Percentiles rank a stretch among this genome's conserved stretches.
These are phyloP conservation scores for Ophiorrhiza pumila DNA, from an alignment of 257 asterid species.

Conservation along the genomic window DNA sequence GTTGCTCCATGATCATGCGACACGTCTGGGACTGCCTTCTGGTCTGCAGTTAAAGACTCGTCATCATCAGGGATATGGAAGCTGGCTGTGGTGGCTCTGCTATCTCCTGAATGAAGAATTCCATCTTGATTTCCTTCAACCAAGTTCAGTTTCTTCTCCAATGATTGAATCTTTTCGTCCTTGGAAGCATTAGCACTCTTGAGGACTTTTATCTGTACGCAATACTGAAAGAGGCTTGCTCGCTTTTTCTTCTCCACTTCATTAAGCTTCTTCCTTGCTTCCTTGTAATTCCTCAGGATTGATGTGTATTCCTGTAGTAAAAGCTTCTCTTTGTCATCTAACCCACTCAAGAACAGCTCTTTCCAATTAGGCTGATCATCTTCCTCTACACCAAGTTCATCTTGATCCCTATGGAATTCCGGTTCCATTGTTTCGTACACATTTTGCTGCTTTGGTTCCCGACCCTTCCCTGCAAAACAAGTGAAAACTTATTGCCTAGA, in stretches of 20 bases:
- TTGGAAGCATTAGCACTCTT: conserved; percentile 41
- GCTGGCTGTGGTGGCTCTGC: background rate
- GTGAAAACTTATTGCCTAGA: conserved; percentile 3
- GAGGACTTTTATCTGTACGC: conserved; percentile 42
- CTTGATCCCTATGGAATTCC: conserved; percentile 17
- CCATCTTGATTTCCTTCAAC: conserved; percentile 14
- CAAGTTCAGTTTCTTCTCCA: conserved; percentile 27
- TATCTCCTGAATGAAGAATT: conserved; percentile 13
- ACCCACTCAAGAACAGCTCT: conserved; percentile 33
- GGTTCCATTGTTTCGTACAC: conserved; percentile 13
- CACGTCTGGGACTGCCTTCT: background rate
- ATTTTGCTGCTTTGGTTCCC: conserved; percentile 18
- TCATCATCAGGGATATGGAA: conserved; percentile 5
- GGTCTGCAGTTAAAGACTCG: conserved; percentile 4
- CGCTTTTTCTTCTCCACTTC: conserved; percentile 47
- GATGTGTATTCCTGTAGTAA: conserved; percentile 40
- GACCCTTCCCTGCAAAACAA: conserved; percentile 23
- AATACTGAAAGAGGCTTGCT: conserved; percentile 42
- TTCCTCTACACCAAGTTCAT: conserved; percentile 21
- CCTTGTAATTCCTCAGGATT: conserved; percentile 39
- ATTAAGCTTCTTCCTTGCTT: conserved; percentile 43
- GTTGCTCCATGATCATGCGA: background rate
- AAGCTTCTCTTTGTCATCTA: conserved; percentile 46
- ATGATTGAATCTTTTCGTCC: conserved; percentile 42
- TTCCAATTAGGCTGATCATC: conserved; percentile 46